Evolutionary conservation across 495 filamentous ascomycete genomes (phyloP), one percentile per base, ranked within the genome.

Genomic region (Trichoderma gamsii): DNA sequence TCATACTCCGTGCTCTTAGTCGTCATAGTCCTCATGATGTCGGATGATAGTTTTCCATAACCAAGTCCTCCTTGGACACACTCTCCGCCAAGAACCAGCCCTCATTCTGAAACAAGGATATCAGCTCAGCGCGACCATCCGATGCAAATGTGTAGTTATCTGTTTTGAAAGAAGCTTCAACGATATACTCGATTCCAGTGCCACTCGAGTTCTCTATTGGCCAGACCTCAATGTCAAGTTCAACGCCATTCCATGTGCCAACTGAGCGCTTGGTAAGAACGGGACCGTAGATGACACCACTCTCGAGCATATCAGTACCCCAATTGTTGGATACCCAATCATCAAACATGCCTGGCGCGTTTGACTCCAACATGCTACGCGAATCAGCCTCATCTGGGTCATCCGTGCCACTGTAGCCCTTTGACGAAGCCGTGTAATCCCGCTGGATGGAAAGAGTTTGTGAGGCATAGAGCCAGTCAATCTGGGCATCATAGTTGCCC

Each of bases 361-460:
- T 63, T 44, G 66, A 49, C 27, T 69, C 66, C 21, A 78, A 66
- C 69, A 75, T 69, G 27, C n/a, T 68, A 12, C 72, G 67, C 21
- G 73, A 70, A 8, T 69, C 56, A 1, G 63, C 63, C 29, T 51
- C 44, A 25, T 43, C 67, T 4, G 76, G 76, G 11, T 74, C 63
- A 21, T 72, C 70, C 59, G 56, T 71, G 41, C 73, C 70, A 32
- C 67, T 70, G 41, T 68, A 71, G 51, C 72, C 72, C 3, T 46
- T 25, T 21, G 67, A 63, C 6, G 65, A 64, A 21, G 65, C 67
- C 5, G 59, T 67, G 61, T 72, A 66, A 18, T 69, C 70, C 13
- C 72, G 68, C 35, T 69, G 70, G 64, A 78, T 76, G 41, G 73
- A 75, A 9, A 78, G 71, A 0, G 76, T 78, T 70, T 73, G 68